Base-by-base conservation (phyloP, 1,284 basidiomycete genomes). In the Cutaneotrichosporon arboriforme region DNA sequence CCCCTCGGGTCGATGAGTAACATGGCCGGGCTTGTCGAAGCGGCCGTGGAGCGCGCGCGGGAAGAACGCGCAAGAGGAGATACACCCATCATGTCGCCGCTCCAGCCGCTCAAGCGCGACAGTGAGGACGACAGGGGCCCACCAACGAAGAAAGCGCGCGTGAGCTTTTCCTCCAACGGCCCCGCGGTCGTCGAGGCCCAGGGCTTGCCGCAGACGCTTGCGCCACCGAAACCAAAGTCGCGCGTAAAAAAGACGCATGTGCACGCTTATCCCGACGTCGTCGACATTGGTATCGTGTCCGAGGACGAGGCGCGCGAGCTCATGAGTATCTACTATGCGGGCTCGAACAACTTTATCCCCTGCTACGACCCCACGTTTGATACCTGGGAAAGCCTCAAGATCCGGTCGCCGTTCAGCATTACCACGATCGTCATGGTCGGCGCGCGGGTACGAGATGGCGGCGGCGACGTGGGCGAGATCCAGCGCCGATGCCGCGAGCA, bases 341-440 rank as follows among this genome's bases (percentile, higher is more conserved):
- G 90, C 22, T 92, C 89, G 64, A 90, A 87, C 21, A 91, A 89
- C 33, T 93, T 92, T 72, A 75, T 92, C 68, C 87, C 90, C 34
- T 84, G 91, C 20, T 91, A 90, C 65, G 88, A 93, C 72, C 81
- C 79, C 4, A 79, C 76, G 37, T 77, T 81, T 18, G 90, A 93
- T 69, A 89, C 88, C 0, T 92, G 83, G 74, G 87, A 91, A 21
- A 65, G 67, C 65, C 61, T 74, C 15, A 67, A 69, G n/a, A 35
- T 63, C 15, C 60, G 74, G 31, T 72, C 71, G 5, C 75, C 75
- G 0, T 77, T 75, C 55, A 70, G 65, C 12, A 63, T 75, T 41
- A 84, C 91, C 60, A 83, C 84, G 33, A 90, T 94, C 35, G 89
- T 90, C 66, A 89, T 90, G 84, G 87, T 91, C 22, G 90, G 88